Conservation (phyloP, 2,329 filamentous ascomycete species). For the Diaporthe citrichinensis region DNA sequence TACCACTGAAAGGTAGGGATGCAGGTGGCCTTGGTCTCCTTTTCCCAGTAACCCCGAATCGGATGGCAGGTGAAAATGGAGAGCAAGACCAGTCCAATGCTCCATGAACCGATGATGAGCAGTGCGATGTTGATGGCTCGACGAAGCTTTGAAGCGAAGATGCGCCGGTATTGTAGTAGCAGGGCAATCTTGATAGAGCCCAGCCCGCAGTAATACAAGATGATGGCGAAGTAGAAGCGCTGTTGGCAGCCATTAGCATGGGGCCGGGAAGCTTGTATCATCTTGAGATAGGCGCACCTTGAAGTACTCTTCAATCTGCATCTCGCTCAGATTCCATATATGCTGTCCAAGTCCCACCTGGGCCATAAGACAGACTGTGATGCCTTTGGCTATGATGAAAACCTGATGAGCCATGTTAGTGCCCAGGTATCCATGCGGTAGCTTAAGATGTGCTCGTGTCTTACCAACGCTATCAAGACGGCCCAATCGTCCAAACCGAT, state of each 20-base stretch:
- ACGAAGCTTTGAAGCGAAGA: slow-evolving; percentile 18
- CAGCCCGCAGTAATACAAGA: slow-evolving; percentile 26
- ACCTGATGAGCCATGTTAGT: neutral
- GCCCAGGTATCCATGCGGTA: no score
- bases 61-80: slow-evolving; percentile 30
- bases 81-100: slow-evolving; percentile 12
- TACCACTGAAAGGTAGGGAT: slow-evolving; percentile 21
- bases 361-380: slow-evolving; percentile 9
- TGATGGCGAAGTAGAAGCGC: slow-evolving; percentile 34
- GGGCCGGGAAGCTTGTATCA: accelerated
- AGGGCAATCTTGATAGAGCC: slow-evolving; percentile 24
- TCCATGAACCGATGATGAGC: slow-evolving; percentile 12
- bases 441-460: neutral
- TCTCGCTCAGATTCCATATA: neutral
- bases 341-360: slow-evolving; percentile 29
- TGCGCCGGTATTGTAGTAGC: slow-evolving; percentile 29
- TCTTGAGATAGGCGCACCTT: neutral
- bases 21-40: neutral
- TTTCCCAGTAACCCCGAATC: slow-evolving; percentile 4
- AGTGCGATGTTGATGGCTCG: slow-evolving; percentile 8
- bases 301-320: slow-evolving; percentile 10
- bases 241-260: neutral
- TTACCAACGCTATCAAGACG: neutral
- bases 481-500: slow-evolving; percentile 17
- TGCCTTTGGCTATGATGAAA: slow-evolving; percentile 1